phyloP scores from a whole-genome alignment of 441 rosid species.

The Raphanus hybrid region DNA sequence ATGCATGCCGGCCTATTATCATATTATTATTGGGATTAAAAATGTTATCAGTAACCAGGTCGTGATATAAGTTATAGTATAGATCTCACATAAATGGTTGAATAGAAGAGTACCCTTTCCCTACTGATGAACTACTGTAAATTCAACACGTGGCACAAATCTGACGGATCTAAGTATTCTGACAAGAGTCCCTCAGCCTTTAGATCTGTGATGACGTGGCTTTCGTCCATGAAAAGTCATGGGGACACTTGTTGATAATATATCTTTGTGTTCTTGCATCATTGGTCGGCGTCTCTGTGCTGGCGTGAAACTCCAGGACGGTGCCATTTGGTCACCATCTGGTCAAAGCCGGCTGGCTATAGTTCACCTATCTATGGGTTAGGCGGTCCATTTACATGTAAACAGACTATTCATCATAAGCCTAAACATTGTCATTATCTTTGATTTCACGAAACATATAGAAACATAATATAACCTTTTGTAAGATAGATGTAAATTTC shows the following conservation, averaged over 20 bases:
- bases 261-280: slow-evolving; percentile 22
- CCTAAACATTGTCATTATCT: neutral
- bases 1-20: slow-evolving; percentile 14
- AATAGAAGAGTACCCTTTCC: neutral
- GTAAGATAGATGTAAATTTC: neutral
- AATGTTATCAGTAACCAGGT: slow-evolving; percentile 10
- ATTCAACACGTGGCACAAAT: slow-evolving; percentile 13
- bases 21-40: neutral
- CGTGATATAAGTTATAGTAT: neutral
- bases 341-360: slow-evolving; percentile 28
- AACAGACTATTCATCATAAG: neutral
- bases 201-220: slow-evolving; percentile 31
- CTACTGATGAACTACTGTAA: neutral
- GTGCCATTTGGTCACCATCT: slow-evolving; percentile 6
- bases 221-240: slow-evolving; percentile 18
- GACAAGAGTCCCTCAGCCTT: slow-evolving; percentile 21
- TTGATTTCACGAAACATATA: neutral
- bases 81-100: neutral
- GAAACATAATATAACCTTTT: neutral
- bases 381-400: slow-evolving; percentile 10
- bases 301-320: slow-evolving; percentile 20
- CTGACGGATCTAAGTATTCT: slow-evolving; percentile 13
- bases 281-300: slow-evolving; percentile 36
- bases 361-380: slow-evolving; percentile 4
- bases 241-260: slow-evolving; percentile 26